Conservation (phyloP, 257 asterid genomes). For the Avicennia marina region DNA sequence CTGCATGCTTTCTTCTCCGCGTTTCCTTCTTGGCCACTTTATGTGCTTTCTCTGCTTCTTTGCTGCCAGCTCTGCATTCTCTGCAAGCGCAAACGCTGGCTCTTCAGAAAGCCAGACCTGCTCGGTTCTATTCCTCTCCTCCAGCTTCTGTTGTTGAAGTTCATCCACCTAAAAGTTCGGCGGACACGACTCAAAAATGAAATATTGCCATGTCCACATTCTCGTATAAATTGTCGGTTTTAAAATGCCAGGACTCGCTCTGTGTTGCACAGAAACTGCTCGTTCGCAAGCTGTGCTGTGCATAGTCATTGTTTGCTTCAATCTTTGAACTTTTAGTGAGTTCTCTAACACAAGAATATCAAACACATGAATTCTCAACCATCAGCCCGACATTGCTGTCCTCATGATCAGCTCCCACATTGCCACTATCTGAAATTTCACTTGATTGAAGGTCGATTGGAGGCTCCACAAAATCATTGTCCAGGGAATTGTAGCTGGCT, state of each 20-base stretch:
- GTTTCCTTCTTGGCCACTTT: slow-evolving; percentile 67
- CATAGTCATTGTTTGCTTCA: slow-evolving; percentile 65
- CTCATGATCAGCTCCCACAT: no score
- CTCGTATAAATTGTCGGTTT: background rate
- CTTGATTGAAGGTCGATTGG: no score
- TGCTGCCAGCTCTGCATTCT: slow-evolving; percentile 64
- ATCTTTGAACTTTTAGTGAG: no score
- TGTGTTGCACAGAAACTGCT: slow-evolving; percentile 55
- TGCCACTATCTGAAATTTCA: no score
- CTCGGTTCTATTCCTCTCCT: slow-evolving; percentile 38
- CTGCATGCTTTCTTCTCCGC: slow-evolving; percentile 57
- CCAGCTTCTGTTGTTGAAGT: slow-evolving; percentile 36
- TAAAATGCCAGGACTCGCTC: no score
- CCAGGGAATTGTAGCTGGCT: no score
- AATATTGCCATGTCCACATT: no score
- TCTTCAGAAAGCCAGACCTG: slow-evolving; percentile 52
- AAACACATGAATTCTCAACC: no score
- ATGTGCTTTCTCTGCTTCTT: slow-evolving; percentile 75
- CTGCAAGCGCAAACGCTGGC: slow-evolving; percentile 46
- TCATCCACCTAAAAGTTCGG: slow-evolving; percentile 40
- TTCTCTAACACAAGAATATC: no score
- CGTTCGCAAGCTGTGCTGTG: slow-evolving; percentile 65
- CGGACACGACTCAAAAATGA: background rate
- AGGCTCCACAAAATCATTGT: no score
- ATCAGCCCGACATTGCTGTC: no score